Conservation (phyloP, 2,329 filamentous ascomycete genomes). For the Sarocladium strictum region DNA sequence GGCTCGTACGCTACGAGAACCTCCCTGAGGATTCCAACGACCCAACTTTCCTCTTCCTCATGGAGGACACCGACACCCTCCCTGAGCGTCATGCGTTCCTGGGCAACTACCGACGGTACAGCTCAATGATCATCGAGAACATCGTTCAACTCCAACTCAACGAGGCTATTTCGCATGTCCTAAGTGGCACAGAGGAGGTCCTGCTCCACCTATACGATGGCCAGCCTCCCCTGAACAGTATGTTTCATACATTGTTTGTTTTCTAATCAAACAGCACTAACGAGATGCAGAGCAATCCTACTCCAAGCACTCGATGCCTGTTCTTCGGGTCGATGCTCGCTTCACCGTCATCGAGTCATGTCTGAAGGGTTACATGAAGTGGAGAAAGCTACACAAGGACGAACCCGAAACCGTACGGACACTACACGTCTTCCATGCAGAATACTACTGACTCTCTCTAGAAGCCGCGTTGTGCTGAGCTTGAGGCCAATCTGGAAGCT, state of each 20-base stretch:
- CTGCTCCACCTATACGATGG: slow-evolving; percentile 71
- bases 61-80: slow-evolving; percentile 91
- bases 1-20: slow-evolving; percentile 82
- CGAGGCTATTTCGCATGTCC: slow-evolving; percentile 81
- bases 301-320: slow-evolving; percentile 63
- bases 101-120: slow-evolving; percentile 91
- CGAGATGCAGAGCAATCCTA: slow-evolving; percentile 44
- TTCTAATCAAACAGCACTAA: background rate
- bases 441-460: slow-evolving; percentile 20
- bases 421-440: background rate
- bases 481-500: slow-evolving; percentile 60
- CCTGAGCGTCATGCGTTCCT: slow-evolving; percentile 93
- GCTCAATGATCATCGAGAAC: slow-evolving; percentile 77
- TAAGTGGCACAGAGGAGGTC: slow-evolving; percentile 69
- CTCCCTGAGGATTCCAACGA: slow-evolving; percentile 78
- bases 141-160: slow-evolving; percentile 77
- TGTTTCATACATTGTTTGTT: slow-evolving; percentile 20
- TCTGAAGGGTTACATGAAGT: slow-evolving; percentile 82
- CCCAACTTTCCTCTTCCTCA: slow-evolving; percentile 71
- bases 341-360: slow-evolving; percentile 85
- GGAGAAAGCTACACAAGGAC: slow-evolving; percentile 40
- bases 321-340: slow-evolving; percentile 78
- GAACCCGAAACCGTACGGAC: slow-evolving; percentile 20
- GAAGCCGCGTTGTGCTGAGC: slow-evolving; percentile 45
- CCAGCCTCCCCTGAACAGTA: slow-evolving; percentile 60